A percentile compares a stretch with the other conserved stretches of the same genome.
Evolutionary conservation across 495 filamentous ascomycete species (phyloP).

Genomic region (Xylaria palmicola): DNA sequence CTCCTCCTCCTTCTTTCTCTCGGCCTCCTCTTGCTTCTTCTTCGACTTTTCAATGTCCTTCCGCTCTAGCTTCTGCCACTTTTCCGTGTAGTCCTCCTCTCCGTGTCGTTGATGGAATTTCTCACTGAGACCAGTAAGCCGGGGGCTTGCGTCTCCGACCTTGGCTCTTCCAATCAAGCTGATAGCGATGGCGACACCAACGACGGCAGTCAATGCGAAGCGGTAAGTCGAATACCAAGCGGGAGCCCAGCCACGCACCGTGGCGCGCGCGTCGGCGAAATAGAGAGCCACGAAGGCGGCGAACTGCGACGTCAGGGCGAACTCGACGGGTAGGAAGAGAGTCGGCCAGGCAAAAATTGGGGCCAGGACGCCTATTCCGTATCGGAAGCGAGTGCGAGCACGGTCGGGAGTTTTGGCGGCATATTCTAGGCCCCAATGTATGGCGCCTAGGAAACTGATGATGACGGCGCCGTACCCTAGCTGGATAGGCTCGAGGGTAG

Average conservation of each 20-base stretch:
- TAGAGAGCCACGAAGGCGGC: constrained; percentile 85
- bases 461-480: constrained; percentile 92
- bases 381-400: constrained; percentile 56
- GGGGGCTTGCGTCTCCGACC: constrained; percentile 58
- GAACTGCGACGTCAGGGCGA: constrained; percentile 89
- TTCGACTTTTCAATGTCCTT: constrained; percentile 48
- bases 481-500: constrained; percentile 86
- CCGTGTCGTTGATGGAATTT: constrained; percentile 54
- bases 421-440: constrained; percentile 88
- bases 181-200: constrained; percentile 82
- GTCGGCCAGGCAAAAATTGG: constrained; percentile 93
- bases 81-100: constrained; percentile 52
- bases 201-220: constrained; percentile 92
- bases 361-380: constrained; percentile 77
- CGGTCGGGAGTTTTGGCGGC: constrained; percentile 42
- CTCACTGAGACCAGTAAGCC: constrained; percentile 52
- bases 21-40: constrained; percentile 35
- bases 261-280: constrained; percentile 78
- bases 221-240: constrained; percentile 92
- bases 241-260: constrained; percentile 77
- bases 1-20: constrained; percentile 33
- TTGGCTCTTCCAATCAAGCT: constrained; percentile 84
- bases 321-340: constrained; percentile 78
- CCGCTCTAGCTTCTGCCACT: constrained; percentile 63
- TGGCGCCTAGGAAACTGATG: constrained; percentile 91